Conservation (phyloP, 495 filamentous ascomycete species). For the Aspergillus bertholletiae region DNA sequence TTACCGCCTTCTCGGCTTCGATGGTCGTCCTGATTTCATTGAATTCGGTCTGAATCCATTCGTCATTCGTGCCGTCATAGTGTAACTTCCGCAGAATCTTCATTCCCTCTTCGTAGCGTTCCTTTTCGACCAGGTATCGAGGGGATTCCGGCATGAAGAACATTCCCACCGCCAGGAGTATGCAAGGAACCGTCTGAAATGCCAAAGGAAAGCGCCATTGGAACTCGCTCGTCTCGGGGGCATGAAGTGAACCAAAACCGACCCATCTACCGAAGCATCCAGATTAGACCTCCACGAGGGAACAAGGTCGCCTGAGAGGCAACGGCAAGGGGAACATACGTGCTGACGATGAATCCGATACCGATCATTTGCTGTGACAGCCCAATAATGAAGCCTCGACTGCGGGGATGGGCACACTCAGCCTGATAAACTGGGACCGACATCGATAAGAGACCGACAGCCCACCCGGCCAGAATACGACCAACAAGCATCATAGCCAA, state of each 20-base stretch:
- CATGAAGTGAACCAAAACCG: slow-evolving; percentile 50
- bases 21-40: slow-evolving; percentile 46
- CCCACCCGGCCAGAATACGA: slow-evolving; percentile 59
- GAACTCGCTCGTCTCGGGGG: slow-evolving; percentile 35
- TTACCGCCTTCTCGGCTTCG: slow-evolving; percentile 41
- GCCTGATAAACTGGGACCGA: slow-evolving; percentile 58
- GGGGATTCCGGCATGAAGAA: slow-evolving; percentile 54
- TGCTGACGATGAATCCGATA: slow-evolving; percentile 51
- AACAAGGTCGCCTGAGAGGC: too few species aligned
- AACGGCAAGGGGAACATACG: slow-evolving; percentile 17
- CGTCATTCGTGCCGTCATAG: slow-evolving; percentile 43
- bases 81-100: slow-evolving; percentile 49
- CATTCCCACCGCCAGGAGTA: slow-evolving; percentile 44
- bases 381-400: slow-evolving; percentile 54
- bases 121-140: slow-evolving; percentile 51
- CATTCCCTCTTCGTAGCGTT: slow-evolving; percentile 40
- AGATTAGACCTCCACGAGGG: too few species aligned
- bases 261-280: slow-evolving; percentile 42
- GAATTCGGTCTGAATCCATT: slow-evolving; percentile 48
- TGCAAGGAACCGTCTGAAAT: slow-evolving; percentile 46
- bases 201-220: slow-evolving; percentile 57
- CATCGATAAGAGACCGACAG: slow-evolving; percentile 56
- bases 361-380: slow-evolving; percentile 60
- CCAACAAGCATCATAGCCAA: slow-evolving; percentile 59
- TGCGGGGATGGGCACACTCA: slow-evolving; percentile 49